Base-by-base conservation (phyloP, 108 stramenopile genomes). In the Epipyxis sp. region DNA sequence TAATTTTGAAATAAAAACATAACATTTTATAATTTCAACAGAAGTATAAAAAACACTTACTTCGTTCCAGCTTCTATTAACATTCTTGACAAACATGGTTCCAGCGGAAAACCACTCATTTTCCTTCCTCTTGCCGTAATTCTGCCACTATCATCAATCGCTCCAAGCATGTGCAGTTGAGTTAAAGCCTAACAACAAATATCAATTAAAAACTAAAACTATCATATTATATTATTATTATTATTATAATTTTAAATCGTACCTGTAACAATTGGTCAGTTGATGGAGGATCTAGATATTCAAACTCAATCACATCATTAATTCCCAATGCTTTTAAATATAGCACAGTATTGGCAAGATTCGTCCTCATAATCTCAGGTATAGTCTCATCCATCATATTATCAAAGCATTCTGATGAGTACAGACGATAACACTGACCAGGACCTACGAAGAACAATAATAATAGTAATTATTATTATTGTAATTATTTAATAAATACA, bases 261-360 rank as follows among this genome's bases (percentile, higher is more conserved):
- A 50, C 46, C 46, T 50, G 79, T 6, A 43, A 40, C n/a, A 88
- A 39, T 59, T 85, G 79, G 0, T 84, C 87, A 42, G 44, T 34
- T 1, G 86, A 77, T 1, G 95, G 97, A 20, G 92, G 84, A 76
- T 92, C 92, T 27, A 99, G 59, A 78, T 91, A 97, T 62, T 95
- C 94, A 82, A 97, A 99, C 1, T 76, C 72, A 25, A 86, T 65
- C 1, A 91, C 90, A 83, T 95, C 92, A 57, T 85, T 82, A 29
- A 97, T 87, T n/a, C 98, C 98, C 90, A 97, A 87, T 6, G 89
- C 89, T 85, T 95, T 91, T 57, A 99, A 84, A 76, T 93, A 90
- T 39, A 99, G 79, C 6, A 97, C 85, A 3, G 95, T 93, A 65
- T 94, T 87, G 25, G 92, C 85, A n/a, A 96, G 79, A 67, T 88